phyloP scores from a whole-genome alignment of 441 rosid genomes.

The Viola pubescens region DNA sequence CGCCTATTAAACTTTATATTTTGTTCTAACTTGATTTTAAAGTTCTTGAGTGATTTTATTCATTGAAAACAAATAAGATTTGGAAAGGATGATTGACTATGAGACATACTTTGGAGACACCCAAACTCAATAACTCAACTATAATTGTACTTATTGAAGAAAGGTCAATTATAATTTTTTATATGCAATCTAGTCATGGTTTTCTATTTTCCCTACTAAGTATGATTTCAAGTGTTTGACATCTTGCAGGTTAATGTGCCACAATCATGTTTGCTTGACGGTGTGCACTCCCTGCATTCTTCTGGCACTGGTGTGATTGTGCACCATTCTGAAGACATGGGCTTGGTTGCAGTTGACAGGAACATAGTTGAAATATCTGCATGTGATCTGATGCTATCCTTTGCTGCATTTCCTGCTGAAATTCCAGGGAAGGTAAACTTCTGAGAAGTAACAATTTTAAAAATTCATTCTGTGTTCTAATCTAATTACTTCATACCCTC shows the following conservation, averaged over 20 bases:
- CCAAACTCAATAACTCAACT: too few relatives aligned
- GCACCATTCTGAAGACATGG: constrained; percentile 79
- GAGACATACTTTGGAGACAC: too few relatives aligned
- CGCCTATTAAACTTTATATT: too few relatives aligned
- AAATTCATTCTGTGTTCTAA: constrained; percentile 5
- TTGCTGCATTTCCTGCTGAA: constrained; percentile 95
- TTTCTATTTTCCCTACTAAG: too few relatives aligned
- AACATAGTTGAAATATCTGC: constrained; percentile 80
- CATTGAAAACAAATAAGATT: too few relatives aligned
- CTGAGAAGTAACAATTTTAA: constrained; percentile 8
- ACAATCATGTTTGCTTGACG: constrained; percentile 91
- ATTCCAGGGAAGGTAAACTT: constrained; percentile 87
- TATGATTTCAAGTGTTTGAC: too few relatives aligned
- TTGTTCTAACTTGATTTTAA: too few relatives aligned
- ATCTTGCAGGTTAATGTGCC: constrained; percentile 83
- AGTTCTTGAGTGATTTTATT: too few relatives aligned
- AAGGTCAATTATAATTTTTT: too few relatives aligned
- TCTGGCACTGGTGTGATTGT: constrained; percentile 91
- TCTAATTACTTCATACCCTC: constrained; percentile 22
- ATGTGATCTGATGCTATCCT: constrained; percentile 91
- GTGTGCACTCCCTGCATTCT: constrained; percentile 73
- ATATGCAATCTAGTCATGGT: too few relatives aligned
- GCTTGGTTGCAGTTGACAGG: constrained; percentile 90
- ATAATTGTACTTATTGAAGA: too few relatives aligned
- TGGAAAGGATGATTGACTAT: too few relatives aligned